Evolutionary conservation across 2,329 filamentous ascomycete genomes (phyloP).

Genomic region (Albifimbria verrucaria): DNA sequence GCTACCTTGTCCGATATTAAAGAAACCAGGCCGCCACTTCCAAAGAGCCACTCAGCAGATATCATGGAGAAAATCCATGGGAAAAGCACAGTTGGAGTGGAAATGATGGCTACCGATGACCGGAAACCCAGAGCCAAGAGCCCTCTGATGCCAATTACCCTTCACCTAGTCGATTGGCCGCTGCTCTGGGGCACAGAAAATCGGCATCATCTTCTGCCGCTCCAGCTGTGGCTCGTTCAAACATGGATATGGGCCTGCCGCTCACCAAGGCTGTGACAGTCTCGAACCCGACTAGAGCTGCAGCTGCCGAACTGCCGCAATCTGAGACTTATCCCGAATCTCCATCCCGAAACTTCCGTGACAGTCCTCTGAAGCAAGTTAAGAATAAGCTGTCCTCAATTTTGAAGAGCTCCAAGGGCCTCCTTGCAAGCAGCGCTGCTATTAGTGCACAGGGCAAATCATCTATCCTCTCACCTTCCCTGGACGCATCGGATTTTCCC

Average conservation of each 20-base stretch:
- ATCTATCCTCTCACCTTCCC: constrained; percentile 54
- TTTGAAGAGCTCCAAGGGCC: constrained; percentile 78
- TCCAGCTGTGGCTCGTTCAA: constrained; percentile 19
- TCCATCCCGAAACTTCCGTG: constrained; percentile 54
- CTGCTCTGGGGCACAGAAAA: constrained; percentile 45
- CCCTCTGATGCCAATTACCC: background rate
- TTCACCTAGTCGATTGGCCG: constrained; percentile 11
- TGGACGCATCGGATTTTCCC: constrained; percentile 41
- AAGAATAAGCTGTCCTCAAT: constrained; percentile 93
- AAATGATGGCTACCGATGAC: background rate
- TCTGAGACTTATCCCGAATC: constrained; percentile 54
- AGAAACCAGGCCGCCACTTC: constrained; percentile 46
- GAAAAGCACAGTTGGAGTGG: constrained; percentile 40
- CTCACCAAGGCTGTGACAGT: constrained; percentile 61
- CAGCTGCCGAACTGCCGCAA: constrained; percentile 40
- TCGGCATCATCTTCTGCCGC: constrained; percentile 61
- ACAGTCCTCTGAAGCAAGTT: constrained; percentile 84
- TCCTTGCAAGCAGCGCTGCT: constrained; percentile 74
- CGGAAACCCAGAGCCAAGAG: background rate
- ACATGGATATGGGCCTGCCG: constrained; percentile 17
- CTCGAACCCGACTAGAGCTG: constrained; percentile 50
- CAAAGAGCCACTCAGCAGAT: constrained; percentile 61
- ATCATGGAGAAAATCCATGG: constrained; percentile 55
- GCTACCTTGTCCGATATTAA: constrained; percentile 20
- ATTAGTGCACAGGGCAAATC: constrained; percentile 61